Evolutionary conservation across 1,284 basidiomycete species (phyloP).

Genomic region (Cutaneotrichosporon arboriforme): DNA sequence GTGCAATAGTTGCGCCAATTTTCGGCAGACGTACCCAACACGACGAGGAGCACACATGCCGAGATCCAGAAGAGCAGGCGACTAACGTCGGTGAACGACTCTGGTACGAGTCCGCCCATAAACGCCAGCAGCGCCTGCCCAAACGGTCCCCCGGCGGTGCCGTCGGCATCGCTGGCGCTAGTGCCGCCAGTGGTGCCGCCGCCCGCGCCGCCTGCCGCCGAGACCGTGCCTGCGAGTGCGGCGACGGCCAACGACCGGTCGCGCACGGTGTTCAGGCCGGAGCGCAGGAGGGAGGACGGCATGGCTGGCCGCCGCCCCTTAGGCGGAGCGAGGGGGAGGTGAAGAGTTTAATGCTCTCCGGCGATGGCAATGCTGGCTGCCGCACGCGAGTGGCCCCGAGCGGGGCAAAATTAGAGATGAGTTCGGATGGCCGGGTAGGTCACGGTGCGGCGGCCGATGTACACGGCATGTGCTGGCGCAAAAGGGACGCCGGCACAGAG

Average conservation of each 20-base stretch:
- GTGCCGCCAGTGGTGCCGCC: neutral
- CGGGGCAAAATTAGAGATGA: too few relatives aligned
- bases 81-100: conserved; percentile 22
- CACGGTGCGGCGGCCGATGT: too few relatives aligned
- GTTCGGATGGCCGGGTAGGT: too few relatives aligned
- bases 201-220: neutral
- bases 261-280: conserved; percentile 16
- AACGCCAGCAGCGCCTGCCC: neutral
- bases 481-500: too few relatives aligned
- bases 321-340: neutral
- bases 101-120: conserved; percentile 1
- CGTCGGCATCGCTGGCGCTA: conserved; percentile 5
- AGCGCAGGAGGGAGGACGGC: conserved; percentile 20
- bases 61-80: conserved; percentile 35
- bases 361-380: too few relatives aligned
- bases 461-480: too few relatives aligned
- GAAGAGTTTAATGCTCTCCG: too few relatives aligned
- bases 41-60: conserved; percentile 28
- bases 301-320: conserved; percentile 10
- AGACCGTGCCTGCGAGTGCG: conserved; percentile 11
- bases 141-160: neutral
- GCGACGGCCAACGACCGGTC: conserved; percentile 19
- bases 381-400: too few relatives aligned
- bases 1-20: neutral
- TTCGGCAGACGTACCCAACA: conserved; percentile 28